Conservation (phyloP, 2,329 filamentous ascomycete species). For the Chaetomiaceae sp. region DNA sequence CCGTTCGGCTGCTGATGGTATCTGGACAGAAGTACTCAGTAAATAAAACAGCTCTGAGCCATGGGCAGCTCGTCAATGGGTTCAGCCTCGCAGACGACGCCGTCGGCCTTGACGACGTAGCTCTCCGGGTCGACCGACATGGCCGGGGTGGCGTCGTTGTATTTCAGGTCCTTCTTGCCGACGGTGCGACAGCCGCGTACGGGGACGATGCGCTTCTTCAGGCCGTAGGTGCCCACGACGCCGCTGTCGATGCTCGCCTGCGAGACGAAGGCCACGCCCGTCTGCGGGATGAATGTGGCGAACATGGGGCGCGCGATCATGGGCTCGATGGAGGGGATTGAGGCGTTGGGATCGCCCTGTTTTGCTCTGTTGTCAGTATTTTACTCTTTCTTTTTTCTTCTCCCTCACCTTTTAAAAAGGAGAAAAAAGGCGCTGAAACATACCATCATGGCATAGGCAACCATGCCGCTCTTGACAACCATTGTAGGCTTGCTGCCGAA, state of each 20-base stretch:
- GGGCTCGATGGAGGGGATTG: conserved; percentile 84
- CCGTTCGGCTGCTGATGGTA: no score
- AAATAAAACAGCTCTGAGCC: conserved; percentile 73
- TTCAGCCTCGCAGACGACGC: conserved; percentile 65
- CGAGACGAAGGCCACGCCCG: conserved; percentile 80
- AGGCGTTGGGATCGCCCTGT: conserved; percentile 70
- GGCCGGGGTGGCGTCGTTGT: conserved; percentile 73
- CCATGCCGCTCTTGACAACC: conserved; percentile 84
- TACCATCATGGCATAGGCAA: conserved; percentile 80
- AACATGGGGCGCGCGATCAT: conserved; percentile 84
- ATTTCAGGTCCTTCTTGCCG: conserved; percentile 84
- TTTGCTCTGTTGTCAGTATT: conserved; percentile 28
- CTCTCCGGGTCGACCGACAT: conserved; percentile 92
- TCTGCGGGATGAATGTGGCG: conserved; percentile 64
- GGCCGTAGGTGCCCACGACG: conserved; percentile 62
- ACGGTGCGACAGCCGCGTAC: conserved; percentile 71
- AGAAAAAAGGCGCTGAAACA: conserved; percentile 23
- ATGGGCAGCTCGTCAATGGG: conserved; percentile 68
- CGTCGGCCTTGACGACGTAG: conserved; percentile 84
- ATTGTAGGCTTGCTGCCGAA: conserved; percentile 82
- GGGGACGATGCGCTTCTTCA: conserved; percentile 75
- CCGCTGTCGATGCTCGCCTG: conserved; percentile 64
- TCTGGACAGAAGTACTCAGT: no score
- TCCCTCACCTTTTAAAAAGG: background rate
- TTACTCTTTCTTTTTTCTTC: background rate